Evolutionary conservation across 1,284 basidiomycete genomes (phyloP).

Genomic region (Rhodotorula sp.): DNA sequence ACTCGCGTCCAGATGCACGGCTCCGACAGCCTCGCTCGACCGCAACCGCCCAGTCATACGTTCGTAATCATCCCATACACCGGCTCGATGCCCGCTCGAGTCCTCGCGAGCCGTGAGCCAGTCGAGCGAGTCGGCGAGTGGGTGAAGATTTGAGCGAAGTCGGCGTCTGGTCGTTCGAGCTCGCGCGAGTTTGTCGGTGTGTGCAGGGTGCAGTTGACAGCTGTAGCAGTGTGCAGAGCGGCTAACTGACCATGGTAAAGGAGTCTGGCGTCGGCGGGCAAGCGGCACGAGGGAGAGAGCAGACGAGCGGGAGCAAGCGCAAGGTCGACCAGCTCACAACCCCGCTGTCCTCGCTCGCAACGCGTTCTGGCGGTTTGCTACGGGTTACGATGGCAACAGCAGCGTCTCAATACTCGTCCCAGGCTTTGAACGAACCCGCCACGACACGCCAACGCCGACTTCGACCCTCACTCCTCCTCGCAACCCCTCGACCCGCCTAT

Average conservation of each 20-base stretch:
- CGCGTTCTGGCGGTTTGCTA: too few relatives aligned
- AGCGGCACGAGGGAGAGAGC: neutral
- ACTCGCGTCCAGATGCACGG: too few relatives aligned
- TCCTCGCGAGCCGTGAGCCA: neutral
- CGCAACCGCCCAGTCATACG: too few relatives aligned
- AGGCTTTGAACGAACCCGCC: too few relatives aligned
- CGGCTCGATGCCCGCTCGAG: too few relatives aligned
- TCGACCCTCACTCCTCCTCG: neutral
- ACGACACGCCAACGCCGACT: neutral
- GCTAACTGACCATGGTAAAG: constrained; percentile 15
- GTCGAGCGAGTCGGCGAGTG: neutral
- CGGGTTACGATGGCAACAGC: too few relatives aligned
- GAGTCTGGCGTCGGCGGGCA: constrained; percentile 8
- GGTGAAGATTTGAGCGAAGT: neutral
- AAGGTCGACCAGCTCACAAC: neutral
- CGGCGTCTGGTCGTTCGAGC: neutral
- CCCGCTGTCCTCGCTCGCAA: neutral
- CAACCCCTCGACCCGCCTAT: neutral
- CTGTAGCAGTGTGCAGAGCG: neutral
- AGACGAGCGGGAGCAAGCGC: neutral
- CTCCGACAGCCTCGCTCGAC: too few relatives aligned
- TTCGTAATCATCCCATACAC: too few relatives aligned
- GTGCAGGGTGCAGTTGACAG: neutral
- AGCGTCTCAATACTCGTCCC: too few relatives aligned
- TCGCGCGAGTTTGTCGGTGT: neutral